Base-by-base conservation (phyloP, 2,329 filamentous ascomycete genomes). In the Alternaria viburni region DNA sequence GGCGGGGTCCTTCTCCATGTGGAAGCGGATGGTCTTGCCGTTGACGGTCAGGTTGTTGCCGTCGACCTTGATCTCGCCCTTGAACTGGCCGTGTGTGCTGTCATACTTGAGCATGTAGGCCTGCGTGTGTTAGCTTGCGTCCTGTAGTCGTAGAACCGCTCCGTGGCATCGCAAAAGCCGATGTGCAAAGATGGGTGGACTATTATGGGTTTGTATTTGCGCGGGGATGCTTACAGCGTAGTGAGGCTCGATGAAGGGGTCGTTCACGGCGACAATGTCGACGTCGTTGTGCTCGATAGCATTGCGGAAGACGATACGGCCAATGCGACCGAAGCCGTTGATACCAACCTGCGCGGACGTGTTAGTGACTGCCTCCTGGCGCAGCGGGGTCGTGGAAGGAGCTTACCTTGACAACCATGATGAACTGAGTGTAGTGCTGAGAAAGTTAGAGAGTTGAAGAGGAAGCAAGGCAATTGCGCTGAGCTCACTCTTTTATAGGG, bases 61-160 rank as follows among this genome's bases (percentile, higher is more conserved):
- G 66, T 89, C 86, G 81, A 91, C 86, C 83, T 90, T 84, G 83
- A 98, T 89, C 66, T 91, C 90, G 77, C 95, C 95, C 88, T 97
- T 96, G 92, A 98, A 99, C 82, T 89, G 82, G 77, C 96, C 96
- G 89, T 99, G 96, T 83, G 92, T 93, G 78, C 92, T 93, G 88
- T 99, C 96, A 84, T 98, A 98, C 89, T 97, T 96, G 86, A 99
- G 91, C 96, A 98, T 98, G 90, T 98, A 98, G 82, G 92, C 93
- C 93, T 97, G 70, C 41, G 47, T n/a, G 15, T 15, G 76, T 82
- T 66, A 82, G 80, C 68, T 49, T 54, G 45, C 50, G 25, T 23
- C 32, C 6, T 23, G 47, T 19, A 32, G 7, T 13, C 9, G 19
- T 30, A 7, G 25, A 23, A 21, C 12, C 15, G 15, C 17, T 26